A percentile compares a stretch with the other conserved stretches of the same genome.
Conservation (phyloP, 2,329 filamentous ascomycete genomes). For the Neoarthrinium moseri region DNA sequence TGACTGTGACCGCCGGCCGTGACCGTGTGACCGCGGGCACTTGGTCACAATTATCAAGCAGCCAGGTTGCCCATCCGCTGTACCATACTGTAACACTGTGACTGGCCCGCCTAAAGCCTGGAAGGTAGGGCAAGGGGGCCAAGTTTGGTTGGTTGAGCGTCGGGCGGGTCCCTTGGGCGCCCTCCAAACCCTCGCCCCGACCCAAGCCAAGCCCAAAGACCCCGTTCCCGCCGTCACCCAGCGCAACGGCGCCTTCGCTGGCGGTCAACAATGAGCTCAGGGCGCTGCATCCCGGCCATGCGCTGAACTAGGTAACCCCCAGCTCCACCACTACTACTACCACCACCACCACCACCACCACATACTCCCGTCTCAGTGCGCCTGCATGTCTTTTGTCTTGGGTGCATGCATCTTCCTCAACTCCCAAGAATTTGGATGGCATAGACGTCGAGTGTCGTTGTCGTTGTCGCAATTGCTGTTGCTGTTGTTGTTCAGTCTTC, state of each 20-base stretch:
- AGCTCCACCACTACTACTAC: neutral
- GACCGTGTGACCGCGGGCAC: too few species aligned
- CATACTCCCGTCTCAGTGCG: neutral
- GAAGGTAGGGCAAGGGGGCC: neutral
- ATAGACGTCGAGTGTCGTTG: neutral
- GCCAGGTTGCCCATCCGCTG: too few species aligned
- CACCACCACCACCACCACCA: neutral
- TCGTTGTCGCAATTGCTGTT: too few species aligned
- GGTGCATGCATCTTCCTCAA: neutral
- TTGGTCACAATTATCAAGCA: too few species aligned
- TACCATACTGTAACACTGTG: too few species aligned
- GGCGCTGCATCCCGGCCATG: neutral
- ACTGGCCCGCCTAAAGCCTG: too few species aligned
- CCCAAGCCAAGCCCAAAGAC: too few species aligned
- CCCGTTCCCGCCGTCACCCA: slow-evolving; percentile 6
- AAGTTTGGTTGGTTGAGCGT: neutral
- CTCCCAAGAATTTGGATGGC: neutral
- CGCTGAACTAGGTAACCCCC: slow-evolving; percentile 1
- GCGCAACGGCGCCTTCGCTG: slow-evolving; percentile 1
- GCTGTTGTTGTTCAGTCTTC: too few species aligned
- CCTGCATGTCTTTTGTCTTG: neutral
- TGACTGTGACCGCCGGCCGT: too few species aligned
- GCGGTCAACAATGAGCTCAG: slow-evolving; percentile 8
- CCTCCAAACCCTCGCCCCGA: too few species aligned
- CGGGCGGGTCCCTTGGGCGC: neutral